These are phyloP conservation scores for Trichoderma guizhouense DNA, from an alignment of 2,329 filamentous ascomycete genomes.

Conservation along the genomic window DNA sequence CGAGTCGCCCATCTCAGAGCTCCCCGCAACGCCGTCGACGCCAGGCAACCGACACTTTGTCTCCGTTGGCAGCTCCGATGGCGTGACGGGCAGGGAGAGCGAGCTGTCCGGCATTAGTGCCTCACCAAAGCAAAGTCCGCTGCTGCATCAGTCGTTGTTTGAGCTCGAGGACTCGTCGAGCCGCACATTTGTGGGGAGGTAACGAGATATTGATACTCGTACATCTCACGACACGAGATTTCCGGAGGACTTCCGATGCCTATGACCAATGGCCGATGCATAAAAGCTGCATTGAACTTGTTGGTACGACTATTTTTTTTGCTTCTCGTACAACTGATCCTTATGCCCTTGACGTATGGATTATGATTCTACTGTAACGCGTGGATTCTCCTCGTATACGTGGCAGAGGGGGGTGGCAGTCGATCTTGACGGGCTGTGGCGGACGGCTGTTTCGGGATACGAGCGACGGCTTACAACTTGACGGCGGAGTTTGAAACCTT, in stretches of 20 bases:
- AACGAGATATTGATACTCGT: background rate
- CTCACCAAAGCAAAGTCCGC: background rate
- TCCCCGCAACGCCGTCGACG: slow-evolving; percentile 9
- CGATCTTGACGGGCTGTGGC: slow-evolving; percentile 4
- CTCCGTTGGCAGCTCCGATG: background rate
- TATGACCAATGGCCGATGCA: background rate
- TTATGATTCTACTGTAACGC: background rate
- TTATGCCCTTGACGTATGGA: background rate
- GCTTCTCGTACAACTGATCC: background rate
- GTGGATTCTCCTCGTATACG: background rate
- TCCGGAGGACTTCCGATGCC: background rate
- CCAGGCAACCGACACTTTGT: background rate
- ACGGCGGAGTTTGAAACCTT: background rate
- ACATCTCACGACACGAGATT: background rate
- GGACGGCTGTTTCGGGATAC: slow-evolving; percentile 15
- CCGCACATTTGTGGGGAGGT: background rate
- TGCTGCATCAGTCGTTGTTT: slow-evolving; percentile 3
- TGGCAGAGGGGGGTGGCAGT: background rate
- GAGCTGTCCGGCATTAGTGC: background rate
- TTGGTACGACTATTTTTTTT: background rate
- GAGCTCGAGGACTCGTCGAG: slow-evolving; percentile 17
- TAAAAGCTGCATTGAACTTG: background rate
- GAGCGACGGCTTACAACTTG: slow-evolving; percentile 7
- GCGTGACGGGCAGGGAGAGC: slow-evolving; percentile 4
- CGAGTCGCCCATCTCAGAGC: slow-evolving; percentile 3